Conservation (phyloP, 331 rosid genomes). For the Telfairia occidentalis region DNA sequence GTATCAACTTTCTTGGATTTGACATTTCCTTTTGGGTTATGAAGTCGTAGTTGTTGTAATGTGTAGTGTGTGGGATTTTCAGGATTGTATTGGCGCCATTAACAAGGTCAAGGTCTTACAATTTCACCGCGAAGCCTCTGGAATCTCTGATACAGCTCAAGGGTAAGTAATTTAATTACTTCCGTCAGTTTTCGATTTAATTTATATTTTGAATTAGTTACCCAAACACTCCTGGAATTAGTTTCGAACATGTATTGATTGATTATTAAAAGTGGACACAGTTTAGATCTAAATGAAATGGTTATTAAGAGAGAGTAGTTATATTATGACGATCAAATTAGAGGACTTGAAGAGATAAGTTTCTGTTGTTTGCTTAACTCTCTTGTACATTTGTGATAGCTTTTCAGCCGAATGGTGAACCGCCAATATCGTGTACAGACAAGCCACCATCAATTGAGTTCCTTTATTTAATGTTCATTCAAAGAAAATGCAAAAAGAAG, state of each 20-base stretch:
- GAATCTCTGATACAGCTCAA: slow-evolving; percentile 43
- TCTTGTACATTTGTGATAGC: slow-evolving; percentile 2
- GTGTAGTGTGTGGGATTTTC: too few species aligned
- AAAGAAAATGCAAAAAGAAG: not conserved
- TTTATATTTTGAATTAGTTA: slow-evolving; percentile 14
- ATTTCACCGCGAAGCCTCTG: slow-evolving; percentile 49
- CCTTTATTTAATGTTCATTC: not conserved
- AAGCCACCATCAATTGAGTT: slow-evolving; percentile 3
- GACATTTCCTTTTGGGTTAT: too few species aligned
- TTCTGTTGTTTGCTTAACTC: not conserved
- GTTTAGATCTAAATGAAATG: too few species aligned
- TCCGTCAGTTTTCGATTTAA: too few species aligned
- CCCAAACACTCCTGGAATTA: slow-evolving; percentile 47
- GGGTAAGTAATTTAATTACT: too few species aligned
- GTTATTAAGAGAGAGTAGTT: too few species aligned
- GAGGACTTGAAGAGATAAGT: too few species aligned
- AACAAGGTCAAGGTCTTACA: slow-evolving; percentile 43
- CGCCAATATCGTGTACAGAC: slow-evolving; percentile 42
- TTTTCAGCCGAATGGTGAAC: slow-evolving; percentile 31
- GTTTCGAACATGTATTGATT: too few species aligned
- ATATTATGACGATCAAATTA: too few species aligned
- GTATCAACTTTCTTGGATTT: too few species aligned
- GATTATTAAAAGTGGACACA: too few species aligned
- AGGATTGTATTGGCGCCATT: slow-evolving; percentile 53
- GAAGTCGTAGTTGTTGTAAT: too few species aligned